phyloP scores from a whole-genome alignment of 2,329 filamentous ascomycete species.

The Fusarium sulawesiense region DNA sequence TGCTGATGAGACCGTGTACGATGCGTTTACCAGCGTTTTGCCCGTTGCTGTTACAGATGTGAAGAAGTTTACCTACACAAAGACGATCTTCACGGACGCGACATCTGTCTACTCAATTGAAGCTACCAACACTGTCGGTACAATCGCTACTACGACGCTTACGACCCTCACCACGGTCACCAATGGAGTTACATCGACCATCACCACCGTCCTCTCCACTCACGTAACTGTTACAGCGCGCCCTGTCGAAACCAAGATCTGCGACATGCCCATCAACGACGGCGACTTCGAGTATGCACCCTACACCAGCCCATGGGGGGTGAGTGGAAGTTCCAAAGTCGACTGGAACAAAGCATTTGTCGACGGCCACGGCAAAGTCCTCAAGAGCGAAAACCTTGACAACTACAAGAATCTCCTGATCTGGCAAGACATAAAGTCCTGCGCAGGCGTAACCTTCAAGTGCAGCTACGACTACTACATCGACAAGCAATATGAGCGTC shows the following conservation, averaged over 20 bases:
- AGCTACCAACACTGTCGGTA: slow-evolving; percentile 9
- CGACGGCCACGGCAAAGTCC: neutral
- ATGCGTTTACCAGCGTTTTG: neutral
- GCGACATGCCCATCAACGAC: slow-evolving; percentile 10
- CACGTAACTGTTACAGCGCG: slow-evolving; percentile 8
- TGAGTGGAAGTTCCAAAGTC: neutral
- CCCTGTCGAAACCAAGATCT: slow-evolving; percentile 1
- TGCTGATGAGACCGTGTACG: slow-evolving; percentile 1
- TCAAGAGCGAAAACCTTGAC: neutral
- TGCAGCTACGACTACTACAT: slow-evolving; percentile 19
- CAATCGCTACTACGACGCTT: neutral
- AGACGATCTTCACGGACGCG: slow-evolving; percentile 12
- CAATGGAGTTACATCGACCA: slow-evolving; percentile 8
- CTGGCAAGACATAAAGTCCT: slow-evolving; percentile 2
- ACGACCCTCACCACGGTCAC: neutral
- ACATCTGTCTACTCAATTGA: slow-evolving; percentile 11
- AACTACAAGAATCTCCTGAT: neutral
- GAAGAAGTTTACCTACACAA: slow-evolving; percentile 19
- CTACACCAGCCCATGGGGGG: neutral
- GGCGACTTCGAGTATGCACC: neutral
- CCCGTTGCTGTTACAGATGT: slow-evolving; percentile 13
- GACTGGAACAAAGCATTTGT: neutral
- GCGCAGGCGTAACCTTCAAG: slow-evolving; percentile 5
- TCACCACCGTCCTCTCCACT: neutral
- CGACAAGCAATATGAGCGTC: neutral